phyloP scores from a whole-genome alignment of 2,329 filamentous ascomycete genomes.

The Pyrenochaeta sp. region DNA sequence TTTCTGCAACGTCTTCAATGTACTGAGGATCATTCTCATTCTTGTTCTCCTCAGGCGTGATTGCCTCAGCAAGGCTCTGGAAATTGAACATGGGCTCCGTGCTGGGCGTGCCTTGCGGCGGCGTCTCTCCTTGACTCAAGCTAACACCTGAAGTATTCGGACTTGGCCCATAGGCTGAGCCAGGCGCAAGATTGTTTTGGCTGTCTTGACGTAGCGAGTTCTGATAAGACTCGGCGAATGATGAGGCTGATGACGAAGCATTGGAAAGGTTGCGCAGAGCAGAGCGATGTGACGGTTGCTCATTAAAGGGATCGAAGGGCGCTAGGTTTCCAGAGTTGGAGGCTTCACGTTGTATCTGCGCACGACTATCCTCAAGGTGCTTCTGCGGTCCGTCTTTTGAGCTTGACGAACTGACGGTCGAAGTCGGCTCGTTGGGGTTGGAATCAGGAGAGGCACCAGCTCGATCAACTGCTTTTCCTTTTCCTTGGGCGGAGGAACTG shows the following conservation, averaged over 20 bases:
- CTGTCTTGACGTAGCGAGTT: conserved; percentile 37
- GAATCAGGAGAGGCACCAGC: conserved; percentile 49
- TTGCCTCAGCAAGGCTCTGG: conserved; percentile 82
- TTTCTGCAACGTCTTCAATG: conserved; percentile 47
- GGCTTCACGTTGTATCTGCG: conserved; percentile 49
- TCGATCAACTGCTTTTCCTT: conserved; percentile 59
- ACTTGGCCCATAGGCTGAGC: conserved; percentile 57
- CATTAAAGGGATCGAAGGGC: conserved; percentile 49
- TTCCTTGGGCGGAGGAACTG: conserved; percentile 48
- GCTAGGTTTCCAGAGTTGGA: conserved; percentile 52
- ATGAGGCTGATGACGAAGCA: conserved; percentile 84
- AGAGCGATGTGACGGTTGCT: conserved; percentile 63
- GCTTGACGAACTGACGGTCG: conserved; percentile 49
- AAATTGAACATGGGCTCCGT: conserved; percentile 92
- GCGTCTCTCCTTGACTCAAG: conserved; percentile 37
- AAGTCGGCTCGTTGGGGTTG: conserved; percentile 55
- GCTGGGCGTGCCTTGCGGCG: conserved; percentile 55
- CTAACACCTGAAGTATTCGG: conserved; percentile 65
- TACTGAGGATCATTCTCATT: conserved; percentile 53
- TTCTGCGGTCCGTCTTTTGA: conserved; percentile 52
- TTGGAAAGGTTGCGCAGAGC: conserved; percentile 86
- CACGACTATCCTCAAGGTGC: conserved; percentile 57
- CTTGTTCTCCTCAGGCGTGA: conserved; percentile 67
- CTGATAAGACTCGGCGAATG: conserved; percentile 71
- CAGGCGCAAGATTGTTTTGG: conserved; percentile 46